Evolutionary conservation across 768 basidiomycete species (phyloP), one percentile per base, ranked within the genome.

Genomic region (Collybiopsis confluens): DNA sequence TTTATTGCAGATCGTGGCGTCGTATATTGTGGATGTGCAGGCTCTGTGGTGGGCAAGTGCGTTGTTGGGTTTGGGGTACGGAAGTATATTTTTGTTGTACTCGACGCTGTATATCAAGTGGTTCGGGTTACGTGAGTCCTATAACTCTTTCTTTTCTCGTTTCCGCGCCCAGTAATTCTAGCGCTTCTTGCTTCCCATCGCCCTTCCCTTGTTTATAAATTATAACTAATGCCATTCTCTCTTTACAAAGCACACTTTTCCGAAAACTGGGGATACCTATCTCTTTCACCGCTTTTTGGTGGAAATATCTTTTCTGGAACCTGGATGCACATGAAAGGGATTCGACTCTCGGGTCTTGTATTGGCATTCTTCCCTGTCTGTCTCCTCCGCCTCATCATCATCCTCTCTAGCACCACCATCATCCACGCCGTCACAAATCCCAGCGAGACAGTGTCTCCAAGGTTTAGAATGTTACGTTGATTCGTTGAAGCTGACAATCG

Each of bases 191-290:
- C n/a, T n/a, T n/a, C n/a, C n/a, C n/a, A n/a, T n/a, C n/a, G n/a
- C n/a, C n/a, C n/a, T n/a, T n/a, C n/a, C n/a, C n/a, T n/a, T n/a
- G n/a, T n/a, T n/a, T n/a, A n/a, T n/a, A n/a, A n/a, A n/a, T n/a
- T n/a, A n/a, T n/a, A n/a, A n/a, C n/a, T n/a, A n/a, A n/a, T n/a
- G n/a, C n/a, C 35, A 36, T 36, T 8, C 8, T 16, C 8, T 43
- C 20, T 8, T 9, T n/a, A 43, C 13, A n/a, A 57, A 85, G 83
- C 73, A 15, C 86, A 88, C 63, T 88, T 89, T 60, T 85, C 84
- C 1, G 86, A 93, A 70, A 94, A 94, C 68, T 92, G 86, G 88
- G 92, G 92, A 9, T 90, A 80, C 63, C 73, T 88, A 23, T 80
- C 81, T 21, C 68, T 91, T 45, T 79, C 88, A 1, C 90, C 92